A percentile compares a stretch with the other conserved stretches of the same genome.
Conservation (phyloP, 345 rosid genomes). For the Camelina sativa region DNA sequence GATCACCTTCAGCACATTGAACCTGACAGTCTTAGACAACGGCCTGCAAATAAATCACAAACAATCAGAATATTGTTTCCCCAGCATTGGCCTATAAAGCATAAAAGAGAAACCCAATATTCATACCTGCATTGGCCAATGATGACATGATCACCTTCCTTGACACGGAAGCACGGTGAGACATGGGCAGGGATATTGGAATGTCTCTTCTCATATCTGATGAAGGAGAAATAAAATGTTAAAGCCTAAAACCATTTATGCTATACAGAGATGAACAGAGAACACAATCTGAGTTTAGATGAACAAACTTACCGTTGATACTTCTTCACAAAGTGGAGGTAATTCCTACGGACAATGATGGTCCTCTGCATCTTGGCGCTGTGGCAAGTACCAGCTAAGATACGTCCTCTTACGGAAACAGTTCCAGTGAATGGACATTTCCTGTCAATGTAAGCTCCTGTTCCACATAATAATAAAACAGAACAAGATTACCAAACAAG, state of each 20-base stretch:
- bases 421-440: conserved; percentile 93
- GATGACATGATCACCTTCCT: conserved; percentile 73
- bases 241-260: no score
- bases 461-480: background rate
- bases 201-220: conserved; percentile 79
- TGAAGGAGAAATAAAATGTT: no score
- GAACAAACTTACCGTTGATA: conserved; percentile 65
- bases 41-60: conserved; percentile 53
- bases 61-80: background rate
- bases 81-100: background rate
- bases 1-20: conserved; percentile 75
- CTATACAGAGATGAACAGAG: no score
- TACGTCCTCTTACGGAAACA: conserved; percentile 92
- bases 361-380: conserved; percentile 94
- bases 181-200: conserved; percentile 72
- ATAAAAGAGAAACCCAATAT: background rate
- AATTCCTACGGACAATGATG: conserved; percentile 83
- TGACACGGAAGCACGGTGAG: conserved; percentile 81
- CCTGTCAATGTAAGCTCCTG: conserved; percentile 84
- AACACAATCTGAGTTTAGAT: no score
- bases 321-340: conserved; percentile 89
- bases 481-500: background rate
- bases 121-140: conserved; percentile 83
- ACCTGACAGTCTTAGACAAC: conserved; percentile 75
- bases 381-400: conserved; percentile 91